Evolutionary conservation across 2,329 filamentous ascomycete species (phyloP).

Genomic region (Sporothrix humicola): DNA sequence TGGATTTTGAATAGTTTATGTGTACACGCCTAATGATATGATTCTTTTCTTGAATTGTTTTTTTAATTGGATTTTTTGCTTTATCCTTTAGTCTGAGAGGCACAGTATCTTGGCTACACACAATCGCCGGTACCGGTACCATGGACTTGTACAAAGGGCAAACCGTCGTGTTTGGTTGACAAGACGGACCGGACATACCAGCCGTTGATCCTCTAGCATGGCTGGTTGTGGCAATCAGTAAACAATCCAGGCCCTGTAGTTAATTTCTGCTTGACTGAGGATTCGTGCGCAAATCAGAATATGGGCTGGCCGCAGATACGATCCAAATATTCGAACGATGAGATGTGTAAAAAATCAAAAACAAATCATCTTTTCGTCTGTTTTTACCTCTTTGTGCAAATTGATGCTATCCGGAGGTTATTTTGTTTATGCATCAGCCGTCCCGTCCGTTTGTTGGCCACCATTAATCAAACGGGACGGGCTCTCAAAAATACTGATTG

Average conservation of each 20-base stretch:
- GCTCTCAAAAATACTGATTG: too few species aligned
- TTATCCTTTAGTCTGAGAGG: too few species aligned
- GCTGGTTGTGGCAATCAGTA: not conserved
- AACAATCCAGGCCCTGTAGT: not conserved
- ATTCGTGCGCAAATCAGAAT: not conserved
- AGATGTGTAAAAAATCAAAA: not conserved
- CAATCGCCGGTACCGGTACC: not conserved
- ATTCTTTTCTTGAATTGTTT: not conserved
- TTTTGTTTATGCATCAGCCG: not conserved
- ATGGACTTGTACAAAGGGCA: not conserved
- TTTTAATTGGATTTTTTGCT: too few species aligned
- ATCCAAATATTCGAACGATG: too few species aligned
- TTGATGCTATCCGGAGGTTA: constrained; percentile 11
- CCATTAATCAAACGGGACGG: not conserved
- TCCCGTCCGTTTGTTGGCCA: not conserved
- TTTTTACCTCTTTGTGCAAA: not conserved
- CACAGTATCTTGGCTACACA: not conserved
- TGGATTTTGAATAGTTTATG: not conserved
- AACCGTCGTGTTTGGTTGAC: not conserved
- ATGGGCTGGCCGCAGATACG: not conserved
- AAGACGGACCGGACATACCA: not conserved
- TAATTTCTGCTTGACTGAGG: not conserved
- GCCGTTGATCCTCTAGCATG: not conserved
- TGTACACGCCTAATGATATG: not conserved
- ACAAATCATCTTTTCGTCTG: not conserved